These are phyloP conservation scores for Strigomonas culicis DNA, from an alignment of 208 protist genomes.

Conservation along the genomic window DNA sequence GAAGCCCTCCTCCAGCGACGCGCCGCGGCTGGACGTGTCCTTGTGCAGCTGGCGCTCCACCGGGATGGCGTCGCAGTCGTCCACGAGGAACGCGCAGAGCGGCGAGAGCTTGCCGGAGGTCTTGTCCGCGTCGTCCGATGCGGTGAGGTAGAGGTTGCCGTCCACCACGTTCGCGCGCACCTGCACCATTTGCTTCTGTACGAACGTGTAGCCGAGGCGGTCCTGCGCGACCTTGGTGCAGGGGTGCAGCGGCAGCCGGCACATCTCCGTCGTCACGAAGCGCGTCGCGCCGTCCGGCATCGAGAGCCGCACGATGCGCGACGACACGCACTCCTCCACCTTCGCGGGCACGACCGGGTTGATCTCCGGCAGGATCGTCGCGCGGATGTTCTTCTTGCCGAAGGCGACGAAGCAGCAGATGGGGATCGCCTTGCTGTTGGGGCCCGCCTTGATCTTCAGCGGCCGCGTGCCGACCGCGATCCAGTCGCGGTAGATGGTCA, in stretches of 20 bases:
- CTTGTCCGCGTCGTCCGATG: background rate
- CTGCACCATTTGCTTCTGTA: constrained; percentile 60
- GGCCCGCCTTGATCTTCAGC: constrained; percentile 21
- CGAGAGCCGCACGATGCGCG: constrained; percentile 4
- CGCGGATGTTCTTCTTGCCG: constrained; percentile 49
- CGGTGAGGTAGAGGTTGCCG: background rate
- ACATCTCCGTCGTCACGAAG: constrained; percentile 64
- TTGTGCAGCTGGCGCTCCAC: constrained; percentile 54
- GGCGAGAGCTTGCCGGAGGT: constrained; percentile 27
- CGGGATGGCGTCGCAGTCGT: constrained; percentile 35
- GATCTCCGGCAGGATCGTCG: constrained; percentile 63
- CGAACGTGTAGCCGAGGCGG: constrained; percentile 62
- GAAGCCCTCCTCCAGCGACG: constrained; percentile 73
- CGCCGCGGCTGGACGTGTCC: constrained; percentile 25
- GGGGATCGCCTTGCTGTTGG: background rate
- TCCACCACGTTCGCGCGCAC: constrained; percentile 2
- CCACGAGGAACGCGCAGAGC: constrained; percentile 47
- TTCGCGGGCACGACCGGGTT: constrained; percentile 25
- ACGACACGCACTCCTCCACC: constrained; percentile 9
- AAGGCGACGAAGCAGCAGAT: constrained; percentile 79
- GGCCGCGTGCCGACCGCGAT: constrained; percentile 50
- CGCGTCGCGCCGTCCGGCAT: constrained; percentile 2
- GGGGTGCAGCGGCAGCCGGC: constrained; percentile 61
- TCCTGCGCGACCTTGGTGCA: constrained; percentile 15
- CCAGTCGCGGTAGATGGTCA: constrained; percentile 75